A percentile compares a stretch with the other conserved stretches of the same genome.
phyloP scores from a whole-genome alignment of 345 rosid genomes.

The Corchorus olitorius region DNA sequence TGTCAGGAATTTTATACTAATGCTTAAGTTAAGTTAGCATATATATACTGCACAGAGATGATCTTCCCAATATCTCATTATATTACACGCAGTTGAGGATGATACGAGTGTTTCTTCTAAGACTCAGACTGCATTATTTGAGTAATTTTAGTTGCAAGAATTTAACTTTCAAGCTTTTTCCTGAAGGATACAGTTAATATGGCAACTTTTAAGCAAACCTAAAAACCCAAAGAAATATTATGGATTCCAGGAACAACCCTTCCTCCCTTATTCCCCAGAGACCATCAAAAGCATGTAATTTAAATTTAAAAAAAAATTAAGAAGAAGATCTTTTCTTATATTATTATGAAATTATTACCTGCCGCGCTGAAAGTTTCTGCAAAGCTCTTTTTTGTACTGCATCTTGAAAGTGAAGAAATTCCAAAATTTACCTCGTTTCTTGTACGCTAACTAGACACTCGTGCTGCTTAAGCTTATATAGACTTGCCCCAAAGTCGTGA shows the following conservation, averaged over 20 bases:
- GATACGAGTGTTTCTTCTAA: too few species aligned
- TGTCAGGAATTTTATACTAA: not conserved
- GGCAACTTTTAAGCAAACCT: not conserved
- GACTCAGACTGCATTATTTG: not conserved
- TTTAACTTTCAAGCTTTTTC: not conserved
- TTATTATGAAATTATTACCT: too few species aligned
- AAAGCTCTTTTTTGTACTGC: conserved; percentile 46
- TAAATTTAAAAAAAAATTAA: not conserved
- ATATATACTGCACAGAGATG: too few species aligned
- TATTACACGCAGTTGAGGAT: too few species aligned
- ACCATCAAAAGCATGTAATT: not conserved
- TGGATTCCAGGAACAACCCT: not conserved
- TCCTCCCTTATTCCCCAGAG: not conserved
- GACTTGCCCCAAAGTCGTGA: too few species aligned
- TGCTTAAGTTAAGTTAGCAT: not conserved
- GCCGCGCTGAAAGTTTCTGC: conserved; percentile 89
- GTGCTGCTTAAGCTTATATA: too few species aligned
- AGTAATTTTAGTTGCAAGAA: not conserved
- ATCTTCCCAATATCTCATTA: not conserved
- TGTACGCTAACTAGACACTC: too few species aligned
- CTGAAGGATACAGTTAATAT: not conserved
- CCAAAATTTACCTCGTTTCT: too few species aligned
- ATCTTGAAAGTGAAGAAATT: not conserved
- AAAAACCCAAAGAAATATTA: not conserved
- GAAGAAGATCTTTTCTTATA: too few species aligned